A percentile compares a stretch with the other conserved stretches of the same genome.
Evolutionary conservation across 2,329 filamentous ascomycete species (phyloP).

Genomic region (Aspergillus intermedius): DNA sequence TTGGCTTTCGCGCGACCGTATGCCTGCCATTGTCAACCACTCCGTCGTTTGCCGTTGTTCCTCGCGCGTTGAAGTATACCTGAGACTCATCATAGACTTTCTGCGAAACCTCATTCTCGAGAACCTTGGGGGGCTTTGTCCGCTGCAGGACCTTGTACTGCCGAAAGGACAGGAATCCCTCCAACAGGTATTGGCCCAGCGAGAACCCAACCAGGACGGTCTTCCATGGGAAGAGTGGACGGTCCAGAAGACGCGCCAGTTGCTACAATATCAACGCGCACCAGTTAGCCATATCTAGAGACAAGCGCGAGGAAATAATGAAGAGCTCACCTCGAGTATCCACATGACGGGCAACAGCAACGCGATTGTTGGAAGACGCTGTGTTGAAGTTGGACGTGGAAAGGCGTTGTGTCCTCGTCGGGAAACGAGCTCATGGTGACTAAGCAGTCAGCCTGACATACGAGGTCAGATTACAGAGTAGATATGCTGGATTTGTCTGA

Average conservation of each 20-base stretch:
- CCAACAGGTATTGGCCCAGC: slow-evolving; percentile 81
- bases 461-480: background rate
- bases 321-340: slow-evolving; percentile 28
- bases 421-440: background rate
- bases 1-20: slow-evolving; percentile 95
- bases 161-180: slow-evolving; percentile 79
- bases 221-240: slow-evolving; percentile 95
- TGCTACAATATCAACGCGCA: slow-evolving; percentile 35
- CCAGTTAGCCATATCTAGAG: slow-evolving; percentile 5
- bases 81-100: slow-evolving; percentile 93
- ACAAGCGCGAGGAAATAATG: background rate
- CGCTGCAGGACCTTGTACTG: slow-evolving; percentile 83
- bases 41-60: background rate
- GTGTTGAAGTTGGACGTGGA: slow-evolving; percentile 6
- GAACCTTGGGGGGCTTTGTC: slow-evolving; percentile 73
- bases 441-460: background rate
- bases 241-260: slow-evolving; percentile 80
- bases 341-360: slow-evolving; percentile 22
- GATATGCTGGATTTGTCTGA: background rate
- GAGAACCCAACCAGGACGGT: slow-evolving; percentile 92
- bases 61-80: slow-evolving; percentile 32
- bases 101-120: slow-evolving; percentile 80
- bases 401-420: background rate
- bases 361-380: slow-evolving; percentile 9
- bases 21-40: slow-evolving; percentile 43